These are phyloP conservation scores for Metroxylon sagu DNA, from an alignment of 176 grass and related monocot genomes.

Conservation along the genomic window DNA sequence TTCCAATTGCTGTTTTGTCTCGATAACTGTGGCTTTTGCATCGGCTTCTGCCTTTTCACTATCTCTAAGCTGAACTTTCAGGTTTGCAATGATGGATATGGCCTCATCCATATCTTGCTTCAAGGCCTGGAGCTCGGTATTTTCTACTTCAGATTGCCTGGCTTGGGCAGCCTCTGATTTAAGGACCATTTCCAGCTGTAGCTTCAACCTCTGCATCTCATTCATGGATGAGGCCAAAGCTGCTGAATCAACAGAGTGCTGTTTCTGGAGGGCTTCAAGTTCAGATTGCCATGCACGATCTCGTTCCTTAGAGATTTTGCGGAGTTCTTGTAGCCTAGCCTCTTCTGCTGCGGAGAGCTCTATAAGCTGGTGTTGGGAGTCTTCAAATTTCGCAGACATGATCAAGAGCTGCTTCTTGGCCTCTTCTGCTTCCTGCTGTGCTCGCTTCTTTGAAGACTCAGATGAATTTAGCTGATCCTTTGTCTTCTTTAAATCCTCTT, in stretches of 20 bases:
- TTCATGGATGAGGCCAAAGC: constrained; percentile 61
- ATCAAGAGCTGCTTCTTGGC: constrained; percentile 32
- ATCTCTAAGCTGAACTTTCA: constrained; percentile 20
- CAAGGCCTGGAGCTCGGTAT: constrained; percentile 17
- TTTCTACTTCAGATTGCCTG: constrained; percentile 6
- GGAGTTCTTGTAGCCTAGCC: constrained; percentile 56
- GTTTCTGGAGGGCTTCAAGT: constrained; percentile 87
- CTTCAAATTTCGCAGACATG: constrained; percentile 30
- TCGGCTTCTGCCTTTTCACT: constrained; percentile 41
- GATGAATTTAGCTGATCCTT: constrained; percentile 67
- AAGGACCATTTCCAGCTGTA: constrained; percentile 41
- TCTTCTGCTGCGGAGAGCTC: constrained; percentile 59
- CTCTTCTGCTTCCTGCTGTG: constrained; percentile 66
- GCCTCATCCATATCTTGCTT: constrained; percentile 47
- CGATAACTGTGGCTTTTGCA: constrained; percentile 42
- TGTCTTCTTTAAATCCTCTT: constrained; percentile 69
- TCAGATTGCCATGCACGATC: constrained; percentile 94
- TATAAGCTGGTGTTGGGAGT: constrained; percentile 42
- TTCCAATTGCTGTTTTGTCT: constrained; percentile 73
- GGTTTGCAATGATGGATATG: constrained; percentile 40
- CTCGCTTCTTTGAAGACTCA: constrained; percentile 48
- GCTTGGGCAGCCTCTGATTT: constrained; percentile 9
- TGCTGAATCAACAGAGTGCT: constrained; percentile 71
- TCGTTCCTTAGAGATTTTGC: constrained; percentile 83
- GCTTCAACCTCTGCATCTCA: constrained; percentile 61